phyloP scores from a whole-genome alignment of 768 basidiomycete species.

The Pisolithus microcarpus region DNA sequence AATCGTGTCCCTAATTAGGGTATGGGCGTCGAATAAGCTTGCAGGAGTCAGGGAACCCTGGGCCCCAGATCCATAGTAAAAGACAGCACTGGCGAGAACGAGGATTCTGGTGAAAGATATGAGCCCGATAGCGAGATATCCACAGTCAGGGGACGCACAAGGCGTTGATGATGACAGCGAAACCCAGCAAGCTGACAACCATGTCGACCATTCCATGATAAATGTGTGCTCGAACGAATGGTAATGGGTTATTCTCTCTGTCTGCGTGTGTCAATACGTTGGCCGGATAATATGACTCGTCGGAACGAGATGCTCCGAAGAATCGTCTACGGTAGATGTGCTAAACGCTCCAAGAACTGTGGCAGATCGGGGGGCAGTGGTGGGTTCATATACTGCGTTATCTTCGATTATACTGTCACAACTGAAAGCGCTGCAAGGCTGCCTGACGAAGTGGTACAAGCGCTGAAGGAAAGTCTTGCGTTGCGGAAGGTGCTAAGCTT shows the following conservation, averaged over 20 bases:
- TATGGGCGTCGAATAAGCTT: conserved; percentile 79
- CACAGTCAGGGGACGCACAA: conserved; percentile 37
- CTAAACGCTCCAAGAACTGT: not conserved
- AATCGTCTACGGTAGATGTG: conserved; percentile 6
- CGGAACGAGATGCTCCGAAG: conserved; percentile 20
- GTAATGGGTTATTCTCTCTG: conserved; percentile 46
- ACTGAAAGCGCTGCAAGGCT: not conserved
- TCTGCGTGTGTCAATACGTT: conserved; percentile 43
- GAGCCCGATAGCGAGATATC: not conserved
- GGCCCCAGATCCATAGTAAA: conserved; percentile 49
- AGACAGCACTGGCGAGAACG: conserved; percentile 76
- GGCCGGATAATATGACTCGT: conserved; percentile 14
- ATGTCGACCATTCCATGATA: conserved; percentile 64
- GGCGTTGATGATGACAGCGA: conserved; percentile 86
- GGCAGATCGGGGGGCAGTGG: not conserved
- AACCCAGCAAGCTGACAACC: conserved; percentile 61
- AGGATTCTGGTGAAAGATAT: conserved; percentile 49
- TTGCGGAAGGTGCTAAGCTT: not conserved
- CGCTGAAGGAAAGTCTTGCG: conserved; percentile 18
- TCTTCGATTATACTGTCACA: not conserved
- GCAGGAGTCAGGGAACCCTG: conserved; percentile 43
- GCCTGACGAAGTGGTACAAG: conserved; percentile 5
- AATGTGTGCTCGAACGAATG: conserved; percentile 56
- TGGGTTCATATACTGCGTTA: not conserved
- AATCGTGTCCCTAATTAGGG: conserved; percentile 57